Conservation (phyloP, 2,329 filamentous ascomycete genomes). For the Graphiopsis chlorocephala region DNA sequence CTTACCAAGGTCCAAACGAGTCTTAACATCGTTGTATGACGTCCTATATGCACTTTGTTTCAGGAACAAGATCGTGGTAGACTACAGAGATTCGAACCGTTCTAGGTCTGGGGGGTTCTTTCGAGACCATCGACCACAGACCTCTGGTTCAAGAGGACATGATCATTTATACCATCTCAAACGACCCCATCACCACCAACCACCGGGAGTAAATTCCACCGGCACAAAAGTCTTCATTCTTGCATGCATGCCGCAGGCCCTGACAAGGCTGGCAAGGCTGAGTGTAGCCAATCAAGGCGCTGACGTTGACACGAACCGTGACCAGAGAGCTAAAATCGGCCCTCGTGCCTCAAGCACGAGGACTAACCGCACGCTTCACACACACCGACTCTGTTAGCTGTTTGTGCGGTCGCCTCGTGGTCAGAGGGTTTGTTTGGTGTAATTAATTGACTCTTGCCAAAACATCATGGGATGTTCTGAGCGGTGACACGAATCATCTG, state of each 20-base stretch:
- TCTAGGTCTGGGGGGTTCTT: too few species aligned
- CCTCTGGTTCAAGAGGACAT: not conserved
- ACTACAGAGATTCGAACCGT: too few species aligned
- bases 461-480: not conserved
- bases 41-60: not conserved
- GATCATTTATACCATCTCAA: not conserved
- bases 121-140: not conserved
- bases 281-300: conserved; percentile 2
- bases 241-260: not conserved
- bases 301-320: not conserved
- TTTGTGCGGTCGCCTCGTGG: not conserved
- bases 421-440: not conserved
- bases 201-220: not conserved
- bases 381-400: not conserved
- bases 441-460: not conserved
- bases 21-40: not conserved
- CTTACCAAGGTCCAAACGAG: too few species aligned
- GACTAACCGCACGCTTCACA: not conserved
- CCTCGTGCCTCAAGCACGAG: conserved; percentile 6
- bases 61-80: not conserved
- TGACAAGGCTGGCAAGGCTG: not conserved
- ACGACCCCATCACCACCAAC: not conserved
- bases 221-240: not conserved
- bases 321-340: not conserved
- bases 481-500: not conserved